Conservation (phyloP, 169 alveolate genomes). For the Cryptosporidium parvum region DNA sequence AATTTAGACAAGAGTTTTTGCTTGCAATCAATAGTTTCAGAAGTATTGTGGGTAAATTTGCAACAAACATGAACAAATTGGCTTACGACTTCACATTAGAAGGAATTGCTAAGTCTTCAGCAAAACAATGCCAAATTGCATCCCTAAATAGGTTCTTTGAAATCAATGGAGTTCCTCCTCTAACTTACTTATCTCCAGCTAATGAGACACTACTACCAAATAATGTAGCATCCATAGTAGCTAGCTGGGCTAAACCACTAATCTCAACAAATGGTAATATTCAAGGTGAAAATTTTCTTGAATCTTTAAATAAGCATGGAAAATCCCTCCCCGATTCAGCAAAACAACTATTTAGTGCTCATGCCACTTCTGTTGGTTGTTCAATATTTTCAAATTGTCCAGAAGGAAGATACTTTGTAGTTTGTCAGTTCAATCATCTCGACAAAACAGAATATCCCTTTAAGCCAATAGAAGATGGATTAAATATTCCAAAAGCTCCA, state of each 20-base stretch:
- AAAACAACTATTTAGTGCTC: conserved; percentile 68
- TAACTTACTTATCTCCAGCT: conserved; percentile 63
- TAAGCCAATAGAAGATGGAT: conserved; percentile 60
- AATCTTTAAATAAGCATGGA: conserved; percentile 22
- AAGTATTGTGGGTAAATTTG: conserved; percentile 66
- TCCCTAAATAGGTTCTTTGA: conserved; percentile 55
- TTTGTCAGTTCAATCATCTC: conserved; percentile 60
- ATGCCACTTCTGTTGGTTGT: conserved; percentile 70
- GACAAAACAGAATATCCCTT: conserved; percentile 45
- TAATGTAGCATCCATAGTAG: conserved; percentile 74
- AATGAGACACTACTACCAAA: conserved; percentile 68
- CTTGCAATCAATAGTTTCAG: conserved; percentile 71
- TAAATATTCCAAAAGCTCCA: conserved; percentile 48
- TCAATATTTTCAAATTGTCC: conserved; percentile 69
- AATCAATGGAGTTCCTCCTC: conserved; percentile 65
- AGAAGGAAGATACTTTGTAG: conserved; percentile 64
- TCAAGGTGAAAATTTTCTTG: conserved; percentile 18
- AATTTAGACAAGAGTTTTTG: conserved; percentile 66
- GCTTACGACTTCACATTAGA: conserved; percentile 70
- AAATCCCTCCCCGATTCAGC: conserved; percentile 43
- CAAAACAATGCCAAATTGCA: conserved; percentile 68
- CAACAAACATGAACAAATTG: conserved; percentile 68
- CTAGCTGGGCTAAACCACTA: conserved; percentile 65
- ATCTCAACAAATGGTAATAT: conserved; percentile 47
- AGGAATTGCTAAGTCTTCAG: conserved; percentile 65